Evolutionary conservation across 768 basidiomycete genomes (phyloP), one percentile per base, ranked within the genome.

Genomic region (Lactarius tabidus): DNA sequence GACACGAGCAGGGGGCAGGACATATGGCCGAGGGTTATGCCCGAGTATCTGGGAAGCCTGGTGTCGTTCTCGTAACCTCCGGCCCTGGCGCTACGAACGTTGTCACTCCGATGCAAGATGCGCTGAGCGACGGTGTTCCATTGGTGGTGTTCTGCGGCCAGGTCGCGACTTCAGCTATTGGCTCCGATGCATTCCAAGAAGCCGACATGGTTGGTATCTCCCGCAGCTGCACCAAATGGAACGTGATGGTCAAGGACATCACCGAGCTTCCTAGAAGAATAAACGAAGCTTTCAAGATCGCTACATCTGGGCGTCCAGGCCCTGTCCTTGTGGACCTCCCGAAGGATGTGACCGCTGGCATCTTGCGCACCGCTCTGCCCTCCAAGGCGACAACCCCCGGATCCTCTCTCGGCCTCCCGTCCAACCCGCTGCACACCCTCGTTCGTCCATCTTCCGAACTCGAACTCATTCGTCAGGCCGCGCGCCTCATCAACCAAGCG

Each of bases 1-100:
- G 96, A 33, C 96, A 99, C 72, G 96, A 99, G 74, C 96, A 99
- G 73, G 97, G 97, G 45, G 96, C 95, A 2, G 96, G 96, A 0
- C 96, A 99, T 77, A 99, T 98, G 95, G 96, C 95, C 2, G 94
- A 98, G 74, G 96, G 96, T 0, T 99, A 99, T 74, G 96, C 96
- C 38, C 90, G 95, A 55, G 90, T 95, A n/a, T 91, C 94, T 0
- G 96, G 97, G 57, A 94, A 95, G 72, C 97, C 96, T 60, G 96
- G 96, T 67, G 94, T 99, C 72, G 91, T 98, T 64, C 90, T 98
- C 72, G 96, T 98, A 67, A 99, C 97, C 17, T 97, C 95, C 3
- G 97, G 96, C 53, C 96, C 96, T 14, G 96, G 96, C 28, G 97
- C 96, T 43, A 99, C 96, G 57, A 99, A 99, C 77, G 93, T 98